Conservation (phyloP, 805 yeast species). For the Metschnikowia santaceciliae region DNA sequence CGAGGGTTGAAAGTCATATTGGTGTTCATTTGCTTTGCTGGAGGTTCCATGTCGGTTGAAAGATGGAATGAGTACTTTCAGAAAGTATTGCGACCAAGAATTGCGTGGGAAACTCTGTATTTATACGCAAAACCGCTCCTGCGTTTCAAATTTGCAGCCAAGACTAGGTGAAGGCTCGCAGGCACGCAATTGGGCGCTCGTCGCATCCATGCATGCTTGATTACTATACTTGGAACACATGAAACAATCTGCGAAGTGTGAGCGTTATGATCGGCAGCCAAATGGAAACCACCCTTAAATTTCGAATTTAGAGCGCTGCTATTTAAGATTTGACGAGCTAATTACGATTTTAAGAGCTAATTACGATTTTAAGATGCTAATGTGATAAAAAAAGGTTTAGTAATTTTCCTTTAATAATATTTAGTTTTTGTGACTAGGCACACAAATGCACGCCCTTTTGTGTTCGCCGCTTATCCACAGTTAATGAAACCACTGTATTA, state of each 20-base stretch:
- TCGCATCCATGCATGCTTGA: background rate
- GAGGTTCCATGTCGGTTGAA: background rate
- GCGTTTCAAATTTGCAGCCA: constrained; percentile 17
- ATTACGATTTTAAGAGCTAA: too few relatives aligned
- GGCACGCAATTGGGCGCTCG: constrained; percentile 4
- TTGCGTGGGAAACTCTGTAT: constrained; percentile 1
- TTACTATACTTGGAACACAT: background rate
- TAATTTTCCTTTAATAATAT: background rate
- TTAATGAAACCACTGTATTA: background rate
- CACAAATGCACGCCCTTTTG: background rate
- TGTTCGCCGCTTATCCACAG: background rate
- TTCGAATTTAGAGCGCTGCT: too few relatives aligned
- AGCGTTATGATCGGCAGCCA: background rate
- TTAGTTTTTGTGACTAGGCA: background rate
- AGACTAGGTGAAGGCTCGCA: background rate
- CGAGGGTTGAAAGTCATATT: constrained; percentile 11
- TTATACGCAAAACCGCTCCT: constrained; percentile 7
- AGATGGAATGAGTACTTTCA: background rate
- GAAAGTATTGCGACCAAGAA: background rate
- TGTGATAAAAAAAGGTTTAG: background rate
- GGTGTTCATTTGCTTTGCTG: constrained; percentile 5
- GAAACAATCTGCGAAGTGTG: background rate
- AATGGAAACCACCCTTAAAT: background rate
- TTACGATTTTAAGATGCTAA: background rate
- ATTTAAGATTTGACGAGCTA: too few relatives aligned